Evolutionary conservation across 441 rosid genomes (phyloP).

Genomic region (Euphorbia schlechtendalii): DNA sequence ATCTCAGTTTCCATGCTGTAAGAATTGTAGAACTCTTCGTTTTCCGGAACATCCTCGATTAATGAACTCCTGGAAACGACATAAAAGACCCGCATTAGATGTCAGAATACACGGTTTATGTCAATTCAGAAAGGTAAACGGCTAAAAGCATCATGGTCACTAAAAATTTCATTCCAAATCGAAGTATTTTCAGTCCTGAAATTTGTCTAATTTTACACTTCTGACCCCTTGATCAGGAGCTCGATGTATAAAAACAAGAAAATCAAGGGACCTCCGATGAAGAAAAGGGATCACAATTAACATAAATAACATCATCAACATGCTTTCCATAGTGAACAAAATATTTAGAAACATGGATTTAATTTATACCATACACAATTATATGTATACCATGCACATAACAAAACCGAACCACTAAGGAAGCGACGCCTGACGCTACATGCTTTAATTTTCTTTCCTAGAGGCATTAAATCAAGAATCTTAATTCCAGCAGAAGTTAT

Average conservation of each 20-base stretch:
- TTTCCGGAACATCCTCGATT: conserved; percentile 43
- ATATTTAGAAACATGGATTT: too few relatives aligned
- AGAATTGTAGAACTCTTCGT: conserved; percentile 24
- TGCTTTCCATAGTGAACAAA: too few relatives aligned
- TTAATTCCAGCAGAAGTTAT: conserved; percentile 38
- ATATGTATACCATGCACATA: background rate
- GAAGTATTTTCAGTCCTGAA: background rate
- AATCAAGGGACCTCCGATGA: background rate
- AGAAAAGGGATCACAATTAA: conserved; percentile 12
- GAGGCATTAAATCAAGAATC: conserved; percentile 30
- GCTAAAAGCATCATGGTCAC: conserved; percentile 18
- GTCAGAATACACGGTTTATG: background rate
- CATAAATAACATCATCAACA: too few relatives aligned
- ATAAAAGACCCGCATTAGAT: conserved; percentile 9
- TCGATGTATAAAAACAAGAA: too few relatives aligned
- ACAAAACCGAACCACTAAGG: conserved; percentile 22
- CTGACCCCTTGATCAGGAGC: background rate
- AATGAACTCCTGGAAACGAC: conserved; percentile 50
- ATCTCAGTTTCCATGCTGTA: conserved; percentile 20
- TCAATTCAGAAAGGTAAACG: background rate
- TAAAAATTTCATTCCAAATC: too few relatives aligned
- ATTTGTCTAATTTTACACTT: background rate
- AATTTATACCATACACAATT: background rate
- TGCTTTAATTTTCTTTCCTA: conserved; percentile 23
- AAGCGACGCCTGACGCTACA: conserved; percentile 27